Evolutionary conservation across 2,329 filamentous ascomycete genomes (phyloP), one percentile per base, ranked within the genome.

Genomic region (Colletotrichum tamarilloi): DNA sequence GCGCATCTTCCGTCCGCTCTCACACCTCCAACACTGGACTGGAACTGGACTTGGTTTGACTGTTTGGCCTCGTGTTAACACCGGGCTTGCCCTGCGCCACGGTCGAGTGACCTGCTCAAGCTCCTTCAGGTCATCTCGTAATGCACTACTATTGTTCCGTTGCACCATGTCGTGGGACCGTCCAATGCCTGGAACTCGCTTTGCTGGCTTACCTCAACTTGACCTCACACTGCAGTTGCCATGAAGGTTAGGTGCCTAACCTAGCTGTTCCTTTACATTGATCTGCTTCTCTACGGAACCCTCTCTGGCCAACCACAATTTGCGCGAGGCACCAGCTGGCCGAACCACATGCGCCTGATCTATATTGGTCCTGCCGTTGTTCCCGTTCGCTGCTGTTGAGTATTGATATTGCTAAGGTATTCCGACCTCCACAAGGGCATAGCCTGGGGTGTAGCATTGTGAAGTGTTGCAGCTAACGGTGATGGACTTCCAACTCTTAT

Each of bases 351-450:
- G 49, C 49, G 49, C 57, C 14, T 58, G 22, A 46, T 63, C 35
- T 42, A 32, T 58, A 14, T 68, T 60, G 53, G 53, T 55, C 59
- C 56, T 69, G 70, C 70, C 66, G 66, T 59, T 63, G 59, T 52
- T 72, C 28, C 59, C 53, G 58, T 72, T 46, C 14, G 58, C 64
- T 24, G 19, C 16, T 53, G 52, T 30, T 35, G 49, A 46, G 24
- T 49, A 19, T 49, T 1, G 19, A 49, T 49, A n/a, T 49, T 49
- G 42, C 42, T 49, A 8, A 22, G 32, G 32, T 12, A 35, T 35
- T 49, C 7, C 16, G 19, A 49, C 42, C 19, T 49, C 42, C 42
- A n/a, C 38, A 22, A 49, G 42, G 19, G 42, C 19, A 49, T 49
- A 9, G 42, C 19, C 8, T 22, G 8, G 42, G 19, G 42, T 49